These are phyloP conservation scores for Fragaria nilgerrensis DNA, from an alignment of 306 rosid genomes.

Conservation along the genomic window DNA sequence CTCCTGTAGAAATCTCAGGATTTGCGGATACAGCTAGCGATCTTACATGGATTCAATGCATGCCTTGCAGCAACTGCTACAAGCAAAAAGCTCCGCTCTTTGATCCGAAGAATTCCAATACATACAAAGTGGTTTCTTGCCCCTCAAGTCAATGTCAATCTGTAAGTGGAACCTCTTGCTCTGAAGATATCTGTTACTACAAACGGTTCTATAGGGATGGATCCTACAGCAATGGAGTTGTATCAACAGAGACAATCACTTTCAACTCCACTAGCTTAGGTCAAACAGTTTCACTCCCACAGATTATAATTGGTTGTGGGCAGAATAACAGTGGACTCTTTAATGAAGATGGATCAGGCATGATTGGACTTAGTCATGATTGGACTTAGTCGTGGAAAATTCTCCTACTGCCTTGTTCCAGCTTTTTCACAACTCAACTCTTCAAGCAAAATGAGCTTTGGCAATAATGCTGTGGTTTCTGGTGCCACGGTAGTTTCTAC, in stretches of 20 bases:
- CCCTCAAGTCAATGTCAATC: neutral
- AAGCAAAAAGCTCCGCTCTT: neutral
- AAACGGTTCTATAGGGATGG: neutral
- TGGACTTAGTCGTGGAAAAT: conserved; percentile 1
- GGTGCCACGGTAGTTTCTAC: conserved; percentile 12
- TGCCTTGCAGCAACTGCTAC: conserved; percentile 5
- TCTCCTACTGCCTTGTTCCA: neutral
- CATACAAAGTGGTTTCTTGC: neutral
- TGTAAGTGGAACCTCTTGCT: neutral
- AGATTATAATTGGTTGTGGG: conserved; percentile 4
- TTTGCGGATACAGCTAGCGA: conserved; percentile 17
- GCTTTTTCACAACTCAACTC: neutral
- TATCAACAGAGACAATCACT: conserved; percentile 43
- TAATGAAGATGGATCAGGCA: neutral
- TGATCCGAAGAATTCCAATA: neutral
- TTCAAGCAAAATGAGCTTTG: conserved; percentile 10
- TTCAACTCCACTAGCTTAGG: conserved; percentile 25
- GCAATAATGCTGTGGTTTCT: conserved; percentile 2
- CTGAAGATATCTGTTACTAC: neutral
- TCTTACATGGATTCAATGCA: conserved; percentile 9
- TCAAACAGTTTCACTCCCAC: neutral
- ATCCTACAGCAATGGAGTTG: conserved; percentile 28
- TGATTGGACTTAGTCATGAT: neutral
- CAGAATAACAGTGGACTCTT: neutral
- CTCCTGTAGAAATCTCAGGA: neutral